Base-by-base conservation (phyloP, 2,329 filamentous ascomycete species). In the Dothideomycetes sp. region DNA sequence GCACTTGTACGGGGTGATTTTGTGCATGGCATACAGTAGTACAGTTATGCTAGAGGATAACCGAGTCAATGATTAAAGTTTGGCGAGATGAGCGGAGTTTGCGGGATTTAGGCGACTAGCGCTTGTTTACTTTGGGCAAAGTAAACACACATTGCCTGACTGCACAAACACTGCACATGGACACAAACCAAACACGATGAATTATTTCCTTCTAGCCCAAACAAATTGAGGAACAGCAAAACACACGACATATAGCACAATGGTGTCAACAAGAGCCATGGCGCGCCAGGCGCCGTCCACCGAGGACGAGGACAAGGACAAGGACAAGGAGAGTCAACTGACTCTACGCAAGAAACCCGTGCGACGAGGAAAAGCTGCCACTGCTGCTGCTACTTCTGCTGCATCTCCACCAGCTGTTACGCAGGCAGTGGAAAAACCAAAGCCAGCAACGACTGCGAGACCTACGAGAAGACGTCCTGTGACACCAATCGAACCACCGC, bases 241-340 rank as follows among this genome's bases (percentile, higher is more conserved):
- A 15, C 20, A 15, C 6, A 43, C 35, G 41, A 20, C 22, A 35
- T 15, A 18, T 11, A 31, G 33, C n/a, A 49, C 17, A 17, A 61
- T 62, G 59, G 58, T 60, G 27, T 55, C 58, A 13, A 62, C 59
- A 41, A 46, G 59, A 44, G 50, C 58, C 16, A 57, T 53, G 29
- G 52, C 55, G 44, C 48, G 55, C 22, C 52, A 50, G 19, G 53
- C 54, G 47, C 49, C 50, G 4, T 53, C 46, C 2, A 46, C 43
- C 13, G 49, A 41, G 10, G 40, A 45, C 9, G 45, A 49, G 8
- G 46, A 47, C 15, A 45, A 45, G n/a, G 48, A 48, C 13, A 33
- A 41, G n/a, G 37, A 33, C 23, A 27, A n/a, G n/a, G 45, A 45
- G 17, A 22, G 33, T 9, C 40, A 46, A 20, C 30, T 46, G 8